Evolutionary conservation across 805 yeast species (phyloP).

Genomic region (Myxozyma lipomycoides): DNA sequence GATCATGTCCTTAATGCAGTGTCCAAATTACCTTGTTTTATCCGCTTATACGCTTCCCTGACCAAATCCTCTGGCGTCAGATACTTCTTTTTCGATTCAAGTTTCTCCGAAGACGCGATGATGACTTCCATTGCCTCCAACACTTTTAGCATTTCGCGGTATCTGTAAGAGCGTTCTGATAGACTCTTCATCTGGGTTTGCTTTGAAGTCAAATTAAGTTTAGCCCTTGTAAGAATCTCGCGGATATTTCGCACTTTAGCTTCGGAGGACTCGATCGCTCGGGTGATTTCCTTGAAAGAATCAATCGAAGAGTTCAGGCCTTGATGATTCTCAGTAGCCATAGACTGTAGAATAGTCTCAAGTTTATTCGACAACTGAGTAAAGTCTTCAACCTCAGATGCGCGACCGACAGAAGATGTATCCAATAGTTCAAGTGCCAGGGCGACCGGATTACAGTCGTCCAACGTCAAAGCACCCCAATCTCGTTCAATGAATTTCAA

Average conservation of each 20-base stretch:
- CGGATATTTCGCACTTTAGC: conserved; percentile 49
- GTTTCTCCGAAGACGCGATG: conserved; percentile 52
- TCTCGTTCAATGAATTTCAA: conserved; percentile 39
- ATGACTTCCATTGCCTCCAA: conserved; percentile 63
- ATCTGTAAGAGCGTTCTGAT: conserved; percentile 57
- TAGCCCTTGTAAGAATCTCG: conserved; percentile 47
- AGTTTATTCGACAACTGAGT: conserved; percentile 55
- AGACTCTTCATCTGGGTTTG: conserved; percentile 59
- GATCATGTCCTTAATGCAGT: too few species aligned
- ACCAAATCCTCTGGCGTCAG: not conserved
- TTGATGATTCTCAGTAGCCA: conserved; percentile 54
- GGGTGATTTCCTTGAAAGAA: conserved; percentile 68
- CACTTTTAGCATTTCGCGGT: conserved; percentile 65
- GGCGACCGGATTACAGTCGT: conserved; percentile 75
- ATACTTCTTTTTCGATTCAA: conserved; percentile 46
- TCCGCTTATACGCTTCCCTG: not conserved
- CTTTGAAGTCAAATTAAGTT: conserved; percentile 49
- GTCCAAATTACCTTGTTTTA: not conserved
- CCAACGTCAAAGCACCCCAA: conserved; percentile 50
- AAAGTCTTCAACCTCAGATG: conserved; percentile 67
- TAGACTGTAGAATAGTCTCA: conserved; percentile 50
- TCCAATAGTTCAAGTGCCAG: conserved; percentile 79
- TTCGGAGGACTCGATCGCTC: conserved; percentile 63
- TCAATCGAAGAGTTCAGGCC: conserved; percentile 83
- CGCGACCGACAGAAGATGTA: conserved; percentile 85